phyloP scores from a whole-genome alignment of 2,329 filamentous ascomycete genomes.

The Paecilomyces variotii region DNA sequence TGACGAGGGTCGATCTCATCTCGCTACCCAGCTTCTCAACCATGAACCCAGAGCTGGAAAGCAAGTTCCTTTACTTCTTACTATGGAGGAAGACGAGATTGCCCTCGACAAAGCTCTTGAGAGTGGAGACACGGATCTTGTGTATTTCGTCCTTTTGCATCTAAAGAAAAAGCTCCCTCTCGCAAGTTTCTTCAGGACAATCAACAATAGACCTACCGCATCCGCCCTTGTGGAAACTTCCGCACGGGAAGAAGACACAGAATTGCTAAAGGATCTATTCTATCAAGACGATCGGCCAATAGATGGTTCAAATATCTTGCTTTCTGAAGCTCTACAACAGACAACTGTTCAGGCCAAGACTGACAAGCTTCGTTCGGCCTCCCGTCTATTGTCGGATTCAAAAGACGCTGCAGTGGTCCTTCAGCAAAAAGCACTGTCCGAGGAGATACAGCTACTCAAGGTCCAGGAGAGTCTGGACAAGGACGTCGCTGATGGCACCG shows the following conservation, averaged over 20 bases:
- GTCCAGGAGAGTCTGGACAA: conserved; percentile 81
- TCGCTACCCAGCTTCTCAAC: conserved; percentile 85
- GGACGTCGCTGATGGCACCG: conserved; percentile 56
- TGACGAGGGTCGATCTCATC: conserved; percentile 79
- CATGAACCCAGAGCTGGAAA: conserved; percentile 92
- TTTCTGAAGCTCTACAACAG: conserved; percentile 74
- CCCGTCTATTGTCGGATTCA: conserved; percentile 73
- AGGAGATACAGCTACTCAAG: conserved; percentile 70
- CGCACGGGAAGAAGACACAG: conserved; percentile 68
- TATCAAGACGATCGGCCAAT: conserved; percentile 91
- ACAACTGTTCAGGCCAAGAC: conserved; percentile 59
- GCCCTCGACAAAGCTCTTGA: conserved; percentile 95
- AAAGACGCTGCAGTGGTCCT: conserved; percentile 61
- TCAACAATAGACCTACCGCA: conserved; percentile 77
- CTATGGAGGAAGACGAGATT: conserved; percentile 92
- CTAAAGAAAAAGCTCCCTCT: conserved; percentile 85
- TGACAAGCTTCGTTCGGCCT: conserved; percentile 83
- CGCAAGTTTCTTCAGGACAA: conserved; percentile 83
- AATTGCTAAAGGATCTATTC: conserved; percentile 87
- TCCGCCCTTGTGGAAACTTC: conserved; percentile 83
- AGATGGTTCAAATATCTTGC: conserved; percentile 79
- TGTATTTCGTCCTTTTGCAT: conserved; percentile 80
- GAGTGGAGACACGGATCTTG: conserved; percentile 86
- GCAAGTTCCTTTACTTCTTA: conserved; percentile 85
- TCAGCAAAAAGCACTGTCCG: conserved; percentile 67